Evolutionary conservation across 2,329 filamentous ascomycete genomes (phyloP).

Genomic region (Colletotrichum euphorbiae): DNA sequence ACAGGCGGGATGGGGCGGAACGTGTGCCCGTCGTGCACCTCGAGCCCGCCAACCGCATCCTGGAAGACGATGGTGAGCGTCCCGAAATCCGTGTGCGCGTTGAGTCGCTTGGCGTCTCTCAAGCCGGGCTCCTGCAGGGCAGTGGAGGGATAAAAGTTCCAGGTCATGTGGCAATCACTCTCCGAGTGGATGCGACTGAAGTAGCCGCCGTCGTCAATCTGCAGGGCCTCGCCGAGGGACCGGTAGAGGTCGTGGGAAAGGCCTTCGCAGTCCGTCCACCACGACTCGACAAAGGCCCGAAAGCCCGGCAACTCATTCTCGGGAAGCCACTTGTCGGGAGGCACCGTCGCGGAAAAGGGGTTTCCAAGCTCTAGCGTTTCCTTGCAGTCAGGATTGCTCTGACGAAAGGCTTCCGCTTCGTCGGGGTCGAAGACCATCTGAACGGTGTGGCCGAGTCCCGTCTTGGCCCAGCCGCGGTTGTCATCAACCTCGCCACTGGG

Average conservation of each 20-base stretch:
- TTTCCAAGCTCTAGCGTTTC: background rate
- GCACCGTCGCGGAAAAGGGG: background rate
- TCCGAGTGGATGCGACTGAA: background rate
- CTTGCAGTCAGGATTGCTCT: background rate
- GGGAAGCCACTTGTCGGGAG: background rate
- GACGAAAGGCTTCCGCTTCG: background rate
- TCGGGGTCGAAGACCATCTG: background rate
- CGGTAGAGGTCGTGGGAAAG: background rate
- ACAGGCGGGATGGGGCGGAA: background rate
- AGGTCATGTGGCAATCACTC: background rate
- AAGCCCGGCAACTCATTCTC: background rate
- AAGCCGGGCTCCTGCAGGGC: background rate
- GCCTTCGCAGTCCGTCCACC: background rate
- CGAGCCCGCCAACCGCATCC: background rate
- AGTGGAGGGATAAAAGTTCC: background rate
- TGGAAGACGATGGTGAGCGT: background rate
- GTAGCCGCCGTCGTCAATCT: background rate
- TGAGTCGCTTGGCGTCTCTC: background rate
- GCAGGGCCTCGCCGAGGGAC: background rate
- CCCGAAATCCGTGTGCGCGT: background rate
- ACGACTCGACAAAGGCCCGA: background rate
- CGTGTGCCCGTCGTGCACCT: background rate
- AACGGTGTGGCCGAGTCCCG: background rate
- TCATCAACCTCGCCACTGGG: background rate
- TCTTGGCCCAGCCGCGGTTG: background rate